Evolutionary conservation across 2,329 filamentous ascomycete genomes (phyloP), one percentile per base, ranked within the genome.

Genomic region (Phialophora verrucosa): DNA sequence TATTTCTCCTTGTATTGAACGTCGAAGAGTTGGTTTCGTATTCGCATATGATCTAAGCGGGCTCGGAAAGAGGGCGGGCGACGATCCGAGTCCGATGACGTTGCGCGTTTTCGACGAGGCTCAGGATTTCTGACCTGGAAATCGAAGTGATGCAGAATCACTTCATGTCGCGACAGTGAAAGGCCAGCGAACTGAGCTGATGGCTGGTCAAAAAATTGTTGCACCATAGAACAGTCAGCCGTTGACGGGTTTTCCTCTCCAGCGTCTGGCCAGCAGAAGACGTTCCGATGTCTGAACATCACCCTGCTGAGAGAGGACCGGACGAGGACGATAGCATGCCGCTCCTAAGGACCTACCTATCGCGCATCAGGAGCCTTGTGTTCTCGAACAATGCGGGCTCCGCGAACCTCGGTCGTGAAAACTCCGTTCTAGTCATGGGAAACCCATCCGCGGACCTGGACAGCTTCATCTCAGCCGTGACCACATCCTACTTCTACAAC

Each of bases 401-500:
- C 53, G 14, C 17, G 23, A 55, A 8, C 1, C 3, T 25, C 1
- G 29, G 25, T 12, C 12, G 32, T 14, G 20, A 25, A 31, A 55
- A 44, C 10, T 44, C 50, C 7, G 51, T 44, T 8, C 78, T 80
- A 63, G 79, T 82, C 23, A 72, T 81, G 44, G 80, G 78, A 25
- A 81, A 83, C 61, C 76, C 78, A 14, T 80, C 80, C n/a, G 77
- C 77, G 73, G 87, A 89, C 74, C 82, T 89, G 63, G 87, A 89
- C 77, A 89, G 87, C 31, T 85, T 89, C 73, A 83, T 86, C 64
- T 84, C 83, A 64, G 85, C 86, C 7, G 78, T 89, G 42, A 74
- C 88, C n/a, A 88, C 85, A 73, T 83, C 87, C 42, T 89, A 88
- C 75, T 80, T 88, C 56, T 63, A 78, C 79, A 71, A 76, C 77